Percentiles rank a stretch among this genome's conserved stretches.
Conservation (phyloP, 305 asterid genomes). For the Fraxinus angustifolia region DNA sequence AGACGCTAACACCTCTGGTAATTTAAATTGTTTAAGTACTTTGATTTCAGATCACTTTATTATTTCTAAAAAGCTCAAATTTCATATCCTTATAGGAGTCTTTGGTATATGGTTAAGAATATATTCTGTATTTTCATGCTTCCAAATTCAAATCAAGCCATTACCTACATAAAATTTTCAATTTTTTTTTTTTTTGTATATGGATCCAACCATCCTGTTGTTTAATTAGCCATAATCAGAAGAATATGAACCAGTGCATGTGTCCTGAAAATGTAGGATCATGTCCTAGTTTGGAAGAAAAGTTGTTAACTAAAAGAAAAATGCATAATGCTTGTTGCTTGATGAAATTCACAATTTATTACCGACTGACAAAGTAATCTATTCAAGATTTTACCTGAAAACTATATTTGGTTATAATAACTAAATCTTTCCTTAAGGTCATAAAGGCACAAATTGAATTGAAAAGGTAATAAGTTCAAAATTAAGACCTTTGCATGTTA, state of each 20-base stretch:
- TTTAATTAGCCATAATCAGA: background rate
- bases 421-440: background rate
- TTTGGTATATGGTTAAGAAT: background rate
- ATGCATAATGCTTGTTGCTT: background rate
- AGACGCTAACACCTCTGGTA: background rate
- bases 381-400: background rate
- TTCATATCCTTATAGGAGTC: background rate
- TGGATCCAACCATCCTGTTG: background rate
- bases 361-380: background rate
- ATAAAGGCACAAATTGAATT: background rate
- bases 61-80: background rate
- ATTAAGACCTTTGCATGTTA: background rate
- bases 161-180: background rate
- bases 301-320: background rate
- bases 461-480: background rate
- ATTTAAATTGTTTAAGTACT: background rate
- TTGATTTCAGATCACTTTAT: background rate
- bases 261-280: background rate
- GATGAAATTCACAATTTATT: background rate
- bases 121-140: background rate
- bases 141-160: background rate
- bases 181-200: no score
- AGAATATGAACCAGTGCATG: background rate
- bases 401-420: background rate
- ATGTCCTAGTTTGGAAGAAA: background rate